phyloP scores from a whole-genome alignment of 2,329 filamentous ascomycete species.

The Fusarium falciforme region DNA sequence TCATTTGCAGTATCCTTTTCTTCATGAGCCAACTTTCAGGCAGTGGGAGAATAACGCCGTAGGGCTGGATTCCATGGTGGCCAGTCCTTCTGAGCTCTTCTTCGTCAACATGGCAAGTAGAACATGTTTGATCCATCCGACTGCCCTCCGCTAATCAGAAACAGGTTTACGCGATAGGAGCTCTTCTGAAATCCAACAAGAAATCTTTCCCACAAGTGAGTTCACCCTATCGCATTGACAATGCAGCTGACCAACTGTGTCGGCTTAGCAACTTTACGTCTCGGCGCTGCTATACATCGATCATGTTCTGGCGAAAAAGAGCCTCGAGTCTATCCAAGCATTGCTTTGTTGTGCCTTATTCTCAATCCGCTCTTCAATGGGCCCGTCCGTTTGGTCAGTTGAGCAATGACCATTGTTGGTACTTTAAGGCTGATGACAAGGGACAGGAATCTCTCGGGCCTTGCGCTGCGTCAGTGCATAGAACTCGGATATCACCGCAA shows the following conservation, averaged over 20 bases:
- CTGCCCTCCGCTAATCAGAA: not conserved
- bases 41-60: slow-evolving; percentile 3
- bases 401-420: not conserved
- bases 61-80: not conserved
- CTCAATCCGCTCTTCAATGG: slow-evolving; percentile 42
- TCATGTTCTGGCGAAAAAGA: slow-evolving; percentile 28
- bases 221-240: not conserved
- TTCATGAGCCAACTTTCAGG: slow-evolving; percentile 20
- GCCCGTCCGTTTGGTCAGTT: slow-evolving; percentile 44
- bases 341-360: slow-evolving; percentile 45
- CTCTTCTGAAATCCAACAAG: slow-evolving; percentile 1
- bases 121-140: too few relatives aligned
- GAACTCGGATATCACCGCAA: slow-evolving; percentile 19
- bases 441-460: slow-evolving; percentile 13
- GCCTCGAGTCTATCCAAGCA: slow-evolving; percentile 44
- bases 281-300: slow-evolving; percentile 3
- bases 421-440: not conserved
- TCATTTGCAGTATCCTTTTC: slow-evolving; percentile 22
- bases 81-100: not conserved
- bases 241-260: not conserved
- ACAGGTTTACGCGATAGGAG: slow-evolving; percentile 16
- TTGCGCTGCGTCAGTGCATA: slow-evolving; percentile 18
- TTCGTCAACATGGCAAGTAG: slow-evolving; percentile 12
- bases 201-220: slow-evolving; percentile 4
- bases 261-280: slow-evolving; percentile 3